Conservation (phyloP, 1,284 basidiomycete genomes). For the Ceratobasidium sp. region DNA sequence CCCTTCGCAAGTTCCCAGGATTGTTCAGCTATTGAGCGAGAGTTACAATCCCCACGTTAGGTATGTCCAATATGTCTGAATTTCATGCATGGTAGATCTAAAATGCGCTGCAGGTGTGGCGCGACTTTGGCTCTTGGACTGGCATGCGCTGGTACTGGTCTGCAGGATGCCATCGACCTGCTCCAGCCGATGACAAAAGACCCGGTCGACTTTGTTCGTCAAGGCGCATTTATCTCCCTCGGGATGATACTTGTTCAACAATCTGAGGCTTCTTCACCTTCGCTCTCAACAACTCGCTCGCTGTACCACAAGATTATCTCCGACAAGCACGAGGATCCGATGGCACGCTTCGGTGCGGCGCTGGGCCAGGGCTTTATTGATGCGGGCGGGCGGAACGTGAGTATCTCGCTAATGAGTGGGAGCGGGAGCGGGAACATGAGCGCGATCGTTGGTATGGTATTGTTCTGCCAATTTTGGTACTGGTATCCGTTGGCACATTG, state of each 20-base stretch:
- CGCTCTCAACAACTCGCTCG: constrained; percentile 79
- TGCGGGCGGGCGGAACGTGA: constrained; percentile 94
- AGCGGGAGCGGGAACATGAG: constrained; percentile 91
- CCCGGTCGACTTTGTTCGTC: constrained; percentile 95
- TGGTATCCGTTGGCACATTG: constrained; percentile 99
- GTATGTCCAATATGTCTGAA: neutral
- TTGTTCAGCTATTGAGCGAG: constrained; percentile 94
- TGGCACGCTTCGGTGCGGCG: constrained; percentile 95
- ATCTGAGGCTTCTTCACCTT: constrained; percentile 87
- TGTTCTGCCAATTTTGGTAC: constrained; percentile 99
- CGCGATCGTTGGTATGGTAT: constrained; percentile 92
- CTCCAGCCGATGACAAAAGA: constrained; percentile 97
- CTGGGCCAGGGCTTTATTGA: constrained; percentile 96
- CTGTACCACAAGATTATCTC: constrained; percentile 88
- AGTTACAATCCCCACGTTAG: constrained; percentile 99
- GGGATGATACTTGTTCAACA: constrained; percentile 97
- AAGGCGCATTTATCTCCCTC: constrained; percentile 94
- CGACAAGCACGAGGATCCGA: constrained; percentile 97
- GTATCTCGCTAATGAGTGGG: constrained; percentile 89
- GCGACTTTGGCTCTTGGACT: constrained; percentile 95
- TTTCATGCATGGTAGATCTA: neutral
- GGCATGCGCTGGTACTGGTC: constrained; percentile 94
- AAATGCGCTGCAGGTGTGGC: constrained; percentile 66
- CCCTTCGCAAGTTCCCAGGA: constrained; percentile 90
- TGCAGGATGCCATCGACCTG: constrained; percentile 88